Conservation (phyloP, 345 rosid species). For the Acer yangbiense region DNA sequence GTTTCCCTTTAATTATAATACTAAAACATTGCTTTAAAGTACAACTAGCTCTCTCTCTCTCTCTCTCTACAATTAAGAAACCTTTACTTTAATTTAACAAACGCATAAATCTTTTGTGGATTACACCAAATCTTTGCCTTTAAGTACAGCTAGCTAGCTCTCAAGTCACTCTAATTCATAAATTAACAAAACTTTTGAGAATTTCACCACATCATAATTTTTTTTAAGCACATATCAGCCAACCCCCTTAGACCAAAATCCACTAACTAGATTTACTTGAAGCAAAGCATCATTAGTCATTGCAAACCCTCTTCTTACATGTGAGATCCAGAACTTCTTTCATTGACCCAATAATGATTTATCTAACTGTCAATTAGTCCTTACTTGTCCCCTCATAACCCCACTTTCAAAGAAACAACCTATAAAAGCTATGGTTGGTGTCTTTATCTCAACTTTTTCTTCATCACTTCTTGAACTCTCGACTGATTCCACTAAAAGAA, state of each 20-base stretch:
- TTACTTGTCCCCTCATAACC: conserved; percentile 26
- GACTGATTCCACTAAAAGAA: conserved; percentile 19
- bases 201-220: conserved; percentile 16
- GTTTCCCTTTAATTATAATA: conserved; percentile 22
- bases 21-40: conserved; percentile 34
- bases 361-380: conserved; percentile 27
- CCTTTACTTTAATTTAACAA: conserved; percentile 23
- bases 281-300: conserved; percentile 19
- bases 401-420: conserved; percentile 25
- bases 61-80: neutral
- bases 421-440: conserved; percentile 4
- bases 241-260: neutral
- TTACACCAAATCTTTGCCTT: conserved; percentile 36
- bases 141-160: conserved; percentile 32
- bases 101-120: conserved; percentile 27
- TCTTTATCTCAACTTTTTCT: conserved; percentile 19
- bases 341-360: conserved; percentile 27
- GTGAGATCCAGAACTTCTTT: conserved; percentile 21
- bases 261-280: neutral
- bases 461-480: conserved; percentile 11
- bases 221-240: conserved; percentile 1
- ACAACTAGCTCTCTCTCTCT: conserved; percentile 25
- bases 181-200: conserved; percentile 22
- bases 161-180: conserved; percentile 18
- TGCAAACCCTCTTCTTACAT: conserved; percentile 7